A percentile compares a stretch with the other conserved stretches of the same genome.
These are phyloP conservation scores for Suhomyces bolitotheri DNA, from an alignment of 1,139 yeast genomes.

Conservation along the genomic window DNA sequence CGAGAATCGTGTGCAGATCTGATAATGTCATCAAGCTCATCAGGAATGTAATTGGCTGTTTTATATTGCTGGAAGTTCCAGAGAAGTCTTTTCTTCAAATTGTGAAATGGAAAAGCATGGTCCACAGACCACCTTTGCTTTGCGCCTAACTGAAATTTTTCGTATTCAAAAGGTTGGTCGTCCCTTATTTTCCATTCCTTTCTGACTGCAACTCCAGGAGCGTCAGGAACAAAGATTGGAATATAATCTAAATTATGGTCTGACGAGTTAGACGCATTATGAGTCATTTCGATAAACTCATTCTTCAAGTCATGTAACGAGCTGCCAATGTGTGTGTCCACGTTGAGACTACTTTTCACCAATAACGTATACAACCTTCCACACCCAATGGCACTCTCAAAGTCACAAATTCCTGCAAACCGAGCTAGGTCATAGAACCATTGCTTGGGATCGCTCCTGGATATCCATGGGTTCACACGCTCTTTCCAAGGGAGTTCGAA, in stretches of 20 bases:
- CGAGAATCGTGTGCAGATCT: neutral
- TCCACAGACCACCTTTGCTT: constrained; percentile 1
- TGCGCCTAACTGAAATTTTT: neutral
- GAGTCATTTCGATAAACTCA: no score
- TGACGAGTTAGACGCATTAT: no score
- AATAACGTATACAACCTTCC: no score
- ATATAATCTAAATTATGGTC: neutral
- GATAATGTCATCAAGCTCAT: neutral
- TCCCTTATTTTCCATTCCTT: neutral
- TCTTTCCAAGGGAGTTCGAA: no score
- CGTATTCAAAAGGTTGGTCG: neutral
- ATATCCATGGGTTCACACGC: no score
- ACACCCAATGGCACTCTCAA: no score
- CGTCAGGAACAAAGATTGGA: neutral
- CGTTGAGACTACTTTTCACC: no score
- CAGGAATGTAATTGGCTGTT: neutral
- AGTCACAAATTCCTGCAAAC: no score
- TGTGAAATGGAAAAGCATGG: neutral
- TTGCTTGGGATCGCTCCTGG: no score
- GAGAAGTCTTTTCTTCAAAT: constrained; percentile 1
- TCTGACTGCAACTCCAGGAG: neutral
- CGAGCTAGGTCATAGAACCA: no score
- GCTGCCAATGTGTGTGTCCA: no score
- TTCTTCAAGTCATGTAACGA: no score
- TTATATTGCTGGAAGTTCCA: neutral